Evolutionary conservation across 2,329 filamentous ascomycete species (phyloP).

Genomic region (Aspergillus eucalypticola): DNA sequence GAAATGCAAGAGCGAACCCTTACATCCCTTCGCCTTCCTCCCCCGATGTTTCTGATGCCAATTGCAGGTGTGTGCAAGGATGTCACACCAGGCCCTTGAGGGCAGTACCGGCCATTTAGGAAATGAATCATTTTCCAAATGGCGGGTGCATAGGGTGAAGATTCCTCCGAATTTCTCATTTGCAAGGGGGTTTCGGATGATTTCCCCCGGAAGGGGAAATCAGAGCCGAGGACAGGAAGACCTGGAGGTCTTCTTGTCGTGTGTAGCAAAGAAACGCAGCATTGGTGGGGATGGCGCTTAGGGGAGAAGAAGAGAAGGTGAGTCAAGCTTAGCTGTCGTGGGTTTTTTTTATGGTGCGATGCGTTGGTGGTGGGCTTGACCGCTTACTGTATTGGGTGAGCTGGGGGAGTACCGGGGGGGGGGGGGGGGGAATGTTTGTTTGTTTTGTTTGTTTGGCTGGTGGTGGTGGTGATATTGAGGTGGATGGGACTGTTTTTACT

Average conservation of each 20-base stretch:
- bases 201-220: not conserved
- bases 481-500: too few species aligned
- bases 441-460: not conserved
- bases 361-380: constrained; percentile 14
- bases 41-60: constrained; percentile 90
- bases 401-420: too few species aligned
- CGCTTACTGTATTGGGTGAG: constrained; percentile 15
- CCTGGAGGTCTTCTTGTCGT: constrained; percentile 53
- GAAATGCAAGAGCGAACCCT: constrained; percentile 23
- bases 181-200: constrained; percentile 54
- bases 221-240: constrained; percentile 27
- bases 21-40: constrained; percentile 23
- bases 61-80: constrained; percentile 67
- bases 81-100: constrained; percentile 82
- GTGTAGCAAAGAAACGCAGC: constrained; percentile 96
- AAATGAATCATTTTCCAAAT: not conserved
- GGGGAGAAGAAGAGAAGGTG: constrained; percentile 36
- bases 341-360: constrained; percentile 17
- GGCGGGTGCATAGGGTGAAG: constrained; percentile 58
- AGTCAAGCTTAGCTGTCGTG: constrained; percentile 19
- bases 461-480: not conserved
- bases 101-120: constrained; percentile 58
- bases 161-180: constrained; percentile 99
- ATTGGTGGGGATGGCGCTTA: constrained; percentile 83
- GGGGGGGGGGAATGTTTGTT: not conserved